Percentiles rank a stretch among this genome's conserved stretches.
Evolutionary conservation across 169 alveolate genomes (phyloP).

Genomic region (Cardiosporidium cionae): DNA sequence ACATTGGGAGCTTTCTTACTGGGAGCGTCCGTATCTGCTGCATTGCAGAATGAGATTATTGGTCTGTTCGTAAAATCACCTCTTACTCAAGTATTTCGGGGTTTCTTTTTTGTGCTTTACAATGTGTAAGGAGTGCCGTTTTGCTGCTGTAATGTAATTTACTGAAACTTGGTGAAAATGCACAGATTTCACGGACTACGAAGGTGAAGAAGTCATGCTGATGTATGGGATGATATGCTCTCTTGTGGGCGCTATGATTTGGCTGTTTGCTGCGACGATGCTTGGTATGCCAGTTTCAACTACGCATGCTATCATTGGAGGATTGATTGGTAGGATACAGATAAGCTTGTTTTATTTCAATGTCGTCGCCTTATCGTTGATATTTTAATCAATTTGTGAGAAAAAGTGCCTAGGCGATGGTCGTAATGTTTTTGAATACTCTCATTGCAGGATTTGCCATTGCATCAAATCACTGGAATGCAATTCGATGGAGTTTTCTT

Average conservation of each 20-base stretch:
- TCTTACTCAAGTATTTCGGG: no score
- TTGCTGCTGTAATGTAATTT: no score
- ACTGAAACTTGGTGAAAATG: no score
- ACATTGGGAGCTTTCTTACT: slow-evolving; percentile 65
- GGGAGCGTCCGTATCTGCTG: slow-evolving; percentile 74
- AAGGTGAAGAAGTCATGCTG: slow-evolving; percentile 53
- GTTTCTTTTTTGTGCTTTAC: no score
- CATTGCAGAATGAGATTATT: slow-evolving; percentile 56
- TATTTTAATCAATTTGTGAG: no score
- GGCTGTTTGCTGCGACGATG: slow-evolving; percentile 63
- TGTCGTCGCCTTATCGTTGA: no score
- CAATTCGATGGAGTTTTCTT: slow-evolving; percentile 59
- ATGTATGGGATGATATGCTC: slow-evolving; percentile 73
- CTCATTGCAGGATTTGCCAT: slow-evolving; percentile 76
- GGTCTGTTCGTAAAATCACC: not conserved
- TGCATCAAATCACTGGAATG: slow-evolving; percentile 55
- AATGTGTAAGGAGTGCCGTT: no score
- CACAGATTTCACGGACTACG: slow-evolving; percentile 53
- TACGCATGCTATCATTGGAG: slow-evolving; percentile 72
- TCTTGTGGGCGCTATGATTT: slow-evolving; percentile 56
- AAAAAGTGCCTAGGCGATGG: no score
- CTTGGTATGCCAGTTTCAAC: slow-evolving; percentile 74
- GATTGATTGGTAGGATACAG: slow-evolving; percentile 34
- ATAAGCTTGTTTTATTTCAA: no score
- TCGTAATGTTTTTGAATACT: no score